A percentile compares a stretch with the other conserved stretches of the same genome.
phyloP scores from a whole-genome alignment of 805 yeast species.

The Yamadazyma olivae region DNA sequence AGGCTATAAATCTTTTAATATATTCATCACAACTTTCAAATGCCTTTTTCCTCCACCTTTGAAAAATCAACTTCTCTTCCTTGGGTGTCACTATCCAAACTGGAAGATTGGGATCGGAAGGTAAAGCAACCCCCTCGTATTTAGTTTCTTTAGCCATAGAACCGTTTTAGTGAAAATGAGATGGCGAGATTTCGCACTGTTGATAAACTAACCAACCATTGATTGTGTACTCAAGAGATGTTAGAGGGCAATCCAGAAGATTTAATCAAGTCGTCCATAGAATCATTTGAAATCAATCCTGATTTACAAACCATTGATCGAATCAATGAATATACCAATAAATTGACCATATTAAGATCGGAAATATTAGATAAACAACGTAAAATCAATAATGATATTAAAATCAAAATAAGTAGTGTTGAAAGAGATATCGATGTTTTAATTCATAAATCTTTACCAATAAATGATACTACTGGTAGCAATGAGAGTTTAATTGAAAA shows the following conservation, averaged over 20 bases:
- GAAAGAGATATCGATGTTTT: conserved; percentile 14
- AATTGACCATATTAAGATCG: conserved; percentile 23
- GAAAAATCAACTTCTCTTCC: conserved; percentile 71
- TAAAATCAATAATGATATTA: conserved; percentile 8
- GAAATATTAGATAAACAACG: conserved; percentile 17
- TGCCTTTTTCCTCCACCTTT: conserved; percentile 64
- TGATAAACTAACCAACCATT: too few relatives aligned
- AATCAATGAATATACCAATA: conserved; percentile 31
- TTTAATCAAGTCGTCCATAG: conserved; percentile 40
- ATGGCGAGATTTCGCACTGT: too few relatives aligned
- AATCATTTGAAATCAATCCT: conserved; percentile 49
- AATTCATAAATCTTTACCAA: conserved; percentile 14
- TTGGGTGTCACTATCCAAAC: conserved; percentile 74
- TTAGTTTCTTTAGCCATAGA: conserved; percentile 22
- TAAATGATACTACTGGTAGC: conserved; percentile 5
- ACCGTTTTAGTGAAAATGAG: background rate
- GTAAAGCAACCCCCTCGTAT: conserved; percentile 36
- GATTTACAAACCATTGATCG: conserved; percentile 46
- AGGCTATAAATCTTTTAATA: conserved; percentile 67
- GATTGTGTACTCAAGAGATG: too few relatives aligned
- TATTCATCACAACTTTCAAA: conserved; percentile 64
- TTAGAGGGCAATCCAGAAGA: conserved; percentile 31
- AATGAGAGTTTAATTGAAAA: background rate
- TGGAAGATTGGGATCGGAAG: conserved; percentile 52
- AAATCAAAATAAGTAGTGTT: conserved; percentile 10